phyloP scores from a whole-genome alignment of 2,329 filamentous ascomycete genomes.

The Cladophialophora chaetospira region DNA sequence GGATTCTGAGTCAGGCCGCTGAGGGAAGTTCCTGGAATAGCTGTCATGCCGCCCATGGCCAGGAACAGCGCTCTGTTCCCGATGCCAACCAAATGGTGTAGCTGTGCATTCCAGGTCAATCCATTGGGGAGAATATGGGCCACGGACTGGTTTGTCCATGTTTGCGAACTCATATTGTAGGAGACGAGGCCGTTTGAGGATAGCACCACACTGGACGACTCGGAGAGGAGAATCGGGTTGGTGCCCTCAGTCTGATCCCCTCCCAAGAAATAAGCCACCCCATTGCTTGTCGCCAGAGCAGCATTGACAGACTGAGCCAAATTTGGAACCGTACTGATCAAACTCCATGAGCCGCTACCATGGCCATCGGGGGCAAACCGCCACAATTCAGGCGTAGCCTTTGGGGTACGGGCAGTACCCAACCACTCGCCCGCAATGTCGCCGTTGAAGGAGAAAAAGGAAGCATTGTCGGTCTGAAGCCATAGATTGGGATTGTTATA shows the following conservation, averaged over 20 bases:
- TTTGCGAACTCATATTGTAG: background rate
- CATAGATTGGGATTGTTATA: background rate
- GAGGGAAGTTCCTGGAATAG: background rate
- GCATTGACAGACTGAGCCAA: background rate
- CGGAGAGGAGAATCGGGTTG: background rate
- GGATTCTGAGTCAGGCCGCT: background rate
- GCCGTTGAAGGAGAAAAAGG: background rate
- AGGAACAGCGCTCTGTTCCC: background rate
- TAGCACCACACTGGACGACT: background rate
- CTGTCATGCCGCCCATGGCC: background rate
- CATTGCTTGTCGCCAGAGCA: background rate
- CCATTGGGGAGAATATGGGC: background rate
- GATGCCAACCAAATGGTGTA: background rate
- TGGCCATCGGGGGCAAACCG: background rate
- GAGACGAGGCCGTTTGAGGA: background rate
- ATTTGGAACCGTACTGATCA: background rate
- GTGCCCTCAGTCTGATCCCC: background rate
- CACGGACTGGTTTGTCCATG: background rate
- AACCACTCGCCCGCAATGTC: too few species aligned
- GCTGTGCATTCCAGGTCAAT: background rate
- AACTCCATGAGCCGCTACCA: background rate
- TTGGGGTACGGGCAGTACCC: background rate
- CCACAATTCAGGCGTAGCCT: background rate
- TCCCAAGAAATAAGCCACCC: background rate
- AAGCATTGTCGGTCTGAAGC: background rate